Percentiles rank a stretch among this genome's conserved stretches.
These are phyloP conservation scores for Huntiella decipiens DNA, from an alignment of 2,329 filamentous ascomycete species.

Conservation along the genomic window DNA sequence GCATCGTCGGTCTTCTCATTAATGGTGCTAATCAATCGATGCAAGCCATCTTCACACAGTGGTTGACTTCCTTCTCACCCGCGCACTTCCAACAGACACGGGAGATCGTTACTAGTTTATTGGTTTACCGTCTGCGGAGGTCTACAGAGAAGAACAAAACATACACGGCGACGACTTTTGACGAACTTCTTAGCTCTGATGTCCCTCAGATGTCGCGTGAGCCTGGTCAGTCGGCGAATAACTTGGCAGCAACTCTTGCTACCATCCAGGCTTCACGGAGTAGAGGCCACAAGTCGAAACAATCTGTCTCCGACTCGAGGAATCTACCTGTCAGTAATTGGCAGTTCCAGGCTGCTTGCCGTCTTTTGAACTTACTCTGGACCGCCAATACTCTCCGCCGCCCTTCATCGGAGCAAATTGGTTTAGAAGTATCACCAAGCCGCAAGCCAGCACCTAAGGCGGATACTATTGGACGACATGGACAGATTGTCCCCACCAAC, in stretches of 20 bases:
- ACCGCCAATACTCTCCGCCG: constrained; percentile 46
- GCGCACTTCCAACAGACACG: constrained; percentile 52
- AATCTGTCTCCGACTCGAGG: not conserved
- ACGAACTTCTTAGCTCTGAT: constrained; percentile 51
- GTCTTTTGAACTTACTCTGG: constrained; percentile 64
- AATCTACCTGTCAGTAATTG: constrained; percentile 44
- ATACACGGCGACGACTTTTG: constrained; percentile 30
- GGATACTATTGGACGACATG: constrained; percentile 15
- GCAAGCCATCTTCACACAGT: constrained; percentile 61
- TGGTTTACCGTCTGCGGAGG: constrained; percentile 60
- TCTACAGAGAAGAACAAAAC: constrained; percentile 49
- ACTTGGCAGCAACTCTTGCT: not conserved
- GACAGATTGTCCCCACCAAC: constrained; percentile 57
- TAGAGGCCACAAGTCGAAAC: not conserved
- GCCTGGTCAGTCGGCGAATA: not conserved
- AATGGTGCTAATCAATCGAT: constrained; percentile 49
- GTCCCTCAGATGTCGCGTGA: constrained; percentile 25
- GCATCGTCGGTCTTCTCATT: constrained; percentile 61
- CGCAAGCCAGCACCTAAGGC: not conserved
- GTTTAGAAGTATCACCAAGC: constrained; percentile 18
- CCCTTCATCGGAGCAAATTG: not conserved
- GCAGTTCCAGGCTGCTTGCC: constrained; percentile 68
- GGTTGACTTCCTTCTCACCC: constrained; percentile 55
- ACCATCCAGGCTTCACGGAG: not conserved
- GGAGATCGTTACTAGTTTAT: constrained; percentile 57